Base-by-base conservation (phyloP, 2,329 filamentous ascomycete genomes). In the Colletotrichum sp. region DNA sequence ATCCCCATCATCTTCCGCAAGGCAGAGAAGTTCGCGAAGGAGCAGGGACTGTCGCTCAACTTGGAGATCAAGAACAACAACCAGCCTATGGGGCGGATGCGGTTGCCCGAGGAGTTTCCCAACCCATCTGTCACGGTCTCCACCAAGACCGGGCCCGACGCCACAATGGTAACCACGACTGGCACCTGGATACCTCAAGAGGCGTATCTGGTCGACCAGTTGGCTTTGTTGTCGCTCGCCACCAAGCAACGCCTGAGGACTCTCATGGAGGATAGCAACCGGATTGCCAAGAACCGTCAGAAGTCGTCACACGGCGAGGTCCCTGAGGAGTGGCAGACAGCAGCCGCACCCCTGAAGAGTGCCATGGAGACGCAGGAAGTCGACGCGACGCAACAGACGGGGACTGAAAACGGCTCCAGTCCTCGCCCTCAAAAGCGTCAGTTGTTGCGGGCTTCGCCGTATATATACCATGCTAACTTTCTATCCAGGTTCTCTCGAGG, bases 171-270 rank as follows among this genome's bases (percentile, higher is more conserved):
- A 4, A 85, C 90, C 57, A 93, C 93, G 2, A 89, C 88, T 16
- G 93, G 93, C 3, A 92, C 92, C 24, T 95, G 94, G 70, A 91
- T 98, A 49, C 91, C 97, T 0, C 92, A 94, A 44, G 94, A 96
- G 59, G 92, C 95, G 3, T 92, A 91, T 70, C 87, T 98, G 39
- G 93, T 94, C 16, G 96, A 98, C 77, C 94, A 98, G 79, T 86
- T 98, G 60, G 94, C 95, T 30, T 88, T 98, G 18, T 83, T 98
- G 74, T 97, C 95, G 8, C 90, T 98, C 72, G 95, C 95, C 21
- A 93, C 95, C 12, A 95, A 96, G 82, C 94, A 98, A 79, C 91
- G 95, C 32, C 80, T 98, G 49, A 90, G 95, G 69, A 91, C 92
- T 15, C 85, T 98, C 34, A 82, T 98, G 5, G 94, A 96, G 81